Evolutionary conservation across 2,329 filamentous ascomycete species (phyloP).

Genomic region (Pestalotiopsis sp.): DNA sequence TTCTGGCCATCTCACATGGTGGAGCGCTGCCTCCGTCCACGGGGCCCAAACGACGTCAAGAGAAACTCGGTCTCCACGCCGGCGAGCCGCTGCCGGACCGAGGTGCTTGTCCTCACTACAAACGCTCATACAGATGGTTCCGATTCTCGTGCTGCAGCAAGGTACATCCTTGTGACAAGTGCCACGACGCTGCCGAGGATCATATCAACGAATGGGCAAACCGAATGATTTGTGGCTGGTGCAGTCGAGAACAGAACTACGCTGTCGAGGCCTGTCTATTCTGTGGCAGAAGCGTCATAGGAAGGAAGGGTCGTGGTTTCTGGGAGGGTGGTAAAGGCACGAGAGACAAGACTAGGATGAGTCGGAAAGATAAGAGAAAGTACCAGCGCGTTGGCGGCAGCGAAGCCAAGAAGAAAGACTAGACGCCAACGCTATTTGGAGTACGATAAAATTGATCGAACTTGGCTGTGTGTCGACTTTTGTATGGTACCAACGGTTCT

Average conservation of each 20-base stretch:
- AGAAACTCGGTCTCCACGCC: conserved; percentile 56
- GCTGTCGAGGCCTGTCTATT: conserved; percentile 72
- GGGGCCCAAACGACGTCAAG: conserved; percentile 46
- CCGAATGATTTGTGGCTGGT: conserved; percentile 80
- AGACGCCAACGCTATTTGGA: background rate
- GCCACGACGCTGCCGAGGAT: conserved; percentile 70
- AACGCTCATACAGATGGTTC: conserved; percentile 63
- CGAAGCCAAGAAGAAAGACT: conserved; percentile 36
- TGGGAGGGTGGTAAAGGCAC: conserved; percentile 88
- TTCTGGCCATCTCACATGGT: conserved; percentile 67
- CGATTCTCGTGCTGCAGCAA: conserved; percentile 62
- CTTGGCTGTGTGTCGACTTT: background rate
- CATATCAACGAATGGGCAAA: conserved; percentile 81
- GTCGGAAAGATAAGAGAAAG: conserved; percentile 74
- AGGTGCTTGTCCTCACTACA: conserved; percentile 60
- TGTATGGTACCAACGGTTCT: background rate
- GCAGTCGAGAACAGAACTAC: conserved; percentile 80
- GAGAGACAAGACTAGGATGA: conserved; percentile 71
- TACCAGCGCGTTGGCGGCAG: conserved; percentile 59
- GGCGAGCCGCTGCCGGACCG: conserved; percentile 55
- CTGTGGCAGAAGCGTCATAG: conserved; percentile 70
- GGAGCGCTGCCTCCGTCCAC: conserved; percentile 39
- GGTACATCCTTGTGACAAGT: conserved; percentile 66
- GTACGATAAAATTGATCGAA: background rate
- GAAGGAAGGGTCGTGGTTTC: conserved; percentile 67